phyloP scores from a whole-genome alignment of 2,329 filamentous ascomycete species.

The Cryphonectria radicalis region DNA sequence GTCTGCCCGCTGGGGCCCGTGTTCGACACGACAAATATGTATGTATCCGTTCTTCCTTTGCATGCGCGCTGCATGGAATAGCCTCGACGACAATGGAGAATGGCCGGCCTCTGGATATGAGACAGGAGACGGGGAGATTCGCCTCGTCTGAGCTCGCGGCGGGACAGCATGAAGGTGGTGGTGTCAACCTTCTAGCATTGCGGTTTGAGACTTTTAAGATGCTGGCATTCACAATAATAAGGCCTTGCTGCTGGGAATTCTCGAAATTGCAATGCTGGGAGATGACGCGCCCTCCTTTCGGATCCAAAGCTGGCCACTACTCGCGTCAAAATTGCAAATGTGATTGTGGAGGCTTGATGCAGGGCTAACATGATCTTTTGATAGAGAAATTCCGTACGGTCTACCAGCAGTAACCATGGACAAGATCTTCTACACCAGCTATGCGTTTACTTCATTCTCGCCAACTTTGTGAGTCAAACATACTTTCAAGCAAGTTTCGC shows the following conservation, averaged over 20 bases:
- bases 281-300: background rate
- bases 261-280: background rate
- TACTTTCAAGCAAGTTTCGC: background rate
- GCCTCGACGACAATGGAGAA: background rate
- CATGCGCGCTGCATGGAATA: background rate
- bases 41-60: constrained; percentile 33
- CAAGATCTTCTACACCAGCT: constrained; percentile 78
- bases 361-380: background rate
- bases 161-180: constrained; percentile 14
- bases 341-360: background rate
- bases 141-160: constrained; percentile 1
- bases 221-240: background rate
- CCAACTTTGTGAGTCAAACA: constrained; percentile 58
- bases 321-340: background rate
- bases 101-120: constrained; percentile 1
- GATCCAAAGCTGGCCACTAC: background rate
- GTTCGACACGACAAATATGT: constrained; percentile 58
- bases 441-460: constrained; percentile 82
- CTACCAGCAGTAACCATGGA: constrained; percentile 76
- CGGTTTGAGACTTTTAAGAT: constrained; percentile 26
- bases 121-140: background rate
- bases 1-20: constrained; percentile 76
- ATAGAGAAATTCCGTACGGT: constrained; percentile 39
- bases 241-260: background rate
- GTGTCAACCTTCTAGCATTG: constrained; percentile 1